Percentiles rank a stretch among this genome's conserved stretches.
phyloP scores from a whole-genome alignment of 768 basidiomycete genomes.

The Boletus sp. region DNA sequence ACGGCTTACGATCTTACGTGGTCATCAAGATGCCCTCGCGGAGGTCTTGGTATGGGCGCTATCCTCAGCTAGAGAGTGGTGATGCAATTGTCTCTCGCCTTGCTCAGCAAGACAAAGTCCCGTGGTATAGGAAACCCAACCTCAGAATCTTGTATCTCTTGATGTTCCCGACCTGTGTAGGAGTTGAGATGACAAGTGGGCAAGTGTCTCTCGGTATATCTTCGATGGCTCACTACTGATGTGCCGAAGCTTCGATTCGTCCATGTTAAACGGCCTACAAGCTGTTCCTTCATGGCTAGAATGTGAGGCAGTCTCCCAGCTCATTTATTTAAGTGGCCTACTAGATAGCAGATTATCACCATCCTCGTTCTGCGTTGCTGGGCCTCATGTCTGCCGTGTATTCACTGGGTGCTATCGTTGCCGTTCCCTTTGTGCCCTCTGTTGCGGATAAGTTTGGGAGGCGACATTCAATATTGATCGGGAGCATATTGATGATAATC shows the following conservation, averaged over 20 bases:
- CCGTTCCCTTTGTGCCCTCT: constrained; percentile 39
- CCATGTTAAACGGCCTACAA: constrained; percentile 63
- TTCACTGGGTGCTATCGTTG: constrained; percentile 52
- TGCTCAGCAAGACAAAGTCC: constrained; percentile 41
- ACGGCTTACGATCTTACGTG: too few relatives aligned
- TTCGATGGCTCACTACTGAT: neutral
- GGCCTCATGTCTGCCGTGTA: constrained; percentile 60
- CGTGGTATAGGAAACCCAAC: too few relatives aligned
- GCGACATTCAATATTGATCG: constrained; percentile 10
- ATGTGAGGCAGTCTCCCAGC: constrained; percentile 33
- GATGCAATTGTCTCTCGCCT: constrained; percentile 12
- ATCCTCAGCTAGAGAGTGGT: neutral
- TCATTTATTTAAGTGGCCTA: neutral
- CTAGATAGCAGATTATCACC: constrained; percentile 42
- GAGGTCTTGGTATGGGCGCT: too few relatives aligned
- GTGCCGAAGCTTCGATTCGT: constrained; percentile 29
- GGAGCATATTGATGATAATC: neutral
- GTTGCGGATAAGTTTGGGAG: constrained; percentile 9
- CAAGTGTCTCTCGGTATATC: neutral
- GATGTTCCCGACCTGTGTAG: constrained; percentile 18
- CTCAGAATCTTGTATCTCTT: too few relatives aligned
- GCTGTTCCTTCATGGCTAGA: constrained; percentile 54
- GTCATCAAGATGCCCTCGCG: too few relatives aligned
- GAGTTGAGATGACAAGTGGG: constrained; percentile 10
- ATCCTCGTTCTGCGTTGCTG: constrained; percentile 50